Evolutionary conservation across 2,329 filamentous ascomycete species (phyloP).

Genomic region (Stemphylium lycopersici): DNA sequence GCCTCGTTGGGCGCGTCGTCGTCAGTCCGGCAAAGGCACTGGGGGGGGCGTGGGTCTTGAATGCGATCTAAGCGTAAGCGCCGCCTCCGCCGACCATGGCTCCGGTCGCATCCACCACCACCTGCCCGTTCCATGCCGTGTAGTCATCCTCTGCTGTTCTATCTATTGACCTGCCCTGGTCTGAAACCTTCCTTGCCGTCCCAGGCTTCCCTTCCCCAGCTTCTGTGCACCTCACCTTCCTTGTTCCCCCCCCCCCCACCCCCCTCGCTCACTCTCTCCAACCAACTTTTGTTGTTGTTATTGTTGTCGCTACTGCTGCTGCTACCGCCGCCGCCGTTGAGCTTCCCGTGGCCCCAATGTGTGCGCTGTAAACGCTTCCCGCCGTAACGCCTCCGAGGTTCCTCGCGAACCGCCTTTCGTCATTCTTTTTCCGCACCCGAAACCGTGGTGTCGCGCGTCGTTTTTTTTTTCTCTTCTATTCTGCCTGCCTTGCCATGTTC

Average conservation of each 20-base stretch:
- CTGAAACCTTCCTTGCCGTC: background rate
- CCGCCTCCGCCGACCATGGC: conserved; percentile 12
- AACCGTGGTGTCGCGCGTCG: background rate
- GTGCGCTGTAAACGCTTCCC: conserved; percentile 8
- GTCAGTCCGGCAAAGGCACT: conserved; percentile 6
- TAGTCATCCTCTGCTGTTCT: conserved; percentile 8
- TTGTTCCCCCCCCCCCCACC: too few relatives aligned
- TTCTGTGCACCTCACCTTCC: background rate
- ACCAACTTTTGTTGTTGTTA: too few relatives aligned
- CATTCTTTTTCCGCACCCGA: conserved; percentile 38
- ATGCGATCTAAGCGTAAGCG: conserved; percentile 24
- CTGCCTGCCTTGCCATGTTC: conserved; percentile 17
- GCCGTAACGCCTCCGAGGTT: conserved; percentile 13
- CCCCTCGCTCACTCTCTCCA: background rate
- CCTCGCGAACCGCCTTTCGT: conserved; percentile 32
- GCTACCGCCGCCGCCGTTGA: background rate
- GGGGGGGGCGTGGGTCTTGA: conserved; percentile 6
- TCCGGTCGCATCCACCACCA: conserved; percentile 19
- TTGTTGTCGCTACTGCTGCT: background rate
- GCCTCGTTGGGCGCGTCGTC: conserved; percentile 18
- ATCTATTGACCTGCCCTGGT: background rate
- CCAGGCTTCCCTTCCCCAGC: background rate
- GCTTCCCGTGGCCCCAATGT: conserved; percentile 10
- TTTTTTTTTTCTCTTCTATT: background rate
- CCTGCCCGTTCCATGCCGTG: conserved; percentile 24